Evolutionary conservation across 345 rosid genomes (phyloP), one percentile per base, ranked within the genome.

Genomic region (thale cress (Arabidopsis thaliana)): DNA sequence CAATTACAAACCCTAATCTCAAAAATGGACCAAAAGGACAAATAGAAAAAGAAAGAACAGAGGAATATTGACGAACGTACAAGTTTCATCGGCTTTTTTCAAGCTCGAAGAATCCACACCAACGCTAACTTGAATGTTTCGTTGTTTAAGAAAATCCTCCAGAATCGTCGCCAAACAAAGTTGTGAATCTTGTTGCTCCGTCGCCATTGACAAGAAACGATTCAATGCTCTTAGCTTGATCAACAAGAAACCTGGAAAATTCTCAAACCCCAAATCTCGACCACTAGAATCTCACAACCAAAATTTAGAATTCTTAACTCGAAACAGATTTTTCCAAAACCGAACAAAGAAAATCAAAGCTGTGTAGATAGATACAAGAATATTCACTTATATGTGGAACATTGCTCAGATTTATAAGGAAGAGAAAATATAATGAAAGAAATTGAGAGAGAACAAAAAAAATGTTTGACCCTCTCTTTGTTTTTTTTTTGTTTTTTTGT

Each of bases 101-200:
- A 90, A 81, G 38, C 75, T 82, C 67, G 84, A 79, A 81, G 84
- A 79, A 81, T 79, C 82, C 36, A 79, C 62, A 52, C 79, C 63
- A 44, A 32, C 81, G 46, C 68, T 72, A 51, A 72, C 67, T 67
- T 70, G 78, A 46, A 80, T 57, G 57, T 83, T 85, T 30, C 91
- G 84, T 55, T 86, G 85, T 69, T 82, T 82, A 71, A 90, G 83
- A 67, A 92, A 83, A 58, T 84, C 97, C 74, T 88, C 93, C 67
- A 95, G 82, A 79, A 89, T 71, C 62, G 97, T 87, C 55, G 84
- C 86, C 61, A 87, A 83, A 74, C 85, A 86, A 81, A 87, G 81
- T 60, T 81, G 70, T 37, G 79, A 79, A 53, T 14, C 82, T 59
- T 72, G 65, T 69, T 82, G 85, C 65, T 84, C 97, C 79, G 83